Evolutionary conservation across 2,329 filamentous ascomycete genomes (phyloP).

Genomic region (Clonostachys solani): DNA sequence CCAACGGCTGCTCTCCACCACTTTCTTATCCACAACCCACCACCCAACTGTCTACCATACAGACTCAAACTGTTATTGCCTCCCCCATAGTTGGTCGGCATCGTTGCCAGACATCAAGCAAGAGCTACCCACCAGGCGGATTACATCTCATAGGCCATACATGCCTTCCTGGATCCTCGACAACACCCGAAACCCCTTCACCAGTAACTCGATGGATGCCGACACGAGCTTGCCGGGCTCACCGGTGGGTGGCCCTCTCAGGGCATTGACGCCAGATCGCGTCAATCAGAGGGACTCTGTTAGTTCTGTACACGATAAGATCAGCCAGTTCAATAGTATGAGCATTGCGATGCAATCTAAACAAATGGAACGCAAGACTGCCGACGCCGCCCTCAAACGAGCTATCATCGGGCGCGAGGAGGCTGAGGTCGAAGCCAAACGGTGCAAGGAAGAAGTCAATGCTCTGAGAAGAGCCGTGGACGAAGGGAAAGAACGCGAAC

Average conservation of each 20-base stretch:
- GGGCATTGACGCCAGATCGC: constrained; percentile 59
- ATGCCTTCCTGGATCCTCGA: not conserved
- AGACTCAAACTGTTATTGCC: no score
- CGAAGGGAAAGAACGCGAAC: constrained; percentile 62
- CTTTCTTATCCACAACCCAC: not conserved
- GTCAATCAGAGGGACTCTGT: constrained; percentile 49
- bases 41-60: not conserved
- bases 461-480: constrained; percentile 54
- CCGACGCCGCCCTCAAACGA: constrained; percentile 61
- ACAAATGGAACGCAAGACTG: constrained; percentile 59
- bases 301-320: constrained; percentile 61
- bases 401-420: constrained; percentile 67
- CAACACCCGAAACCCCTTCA: not conserved
- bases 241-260: constrained; percentile 49
- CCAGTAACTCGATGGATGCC: constrained; percentile 28
- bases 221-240: constrained; percentile 47
- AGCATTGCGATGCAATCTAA: constrained; percentile 57
- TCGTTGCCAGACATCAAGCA: no score
- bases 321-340: constrained; percentile 69
- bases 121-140: no score
- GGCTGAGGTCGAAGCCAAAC: constrained; percentile 64
- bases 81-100: no score
- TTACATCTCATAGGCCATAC: no score
- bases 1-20: not conserved
- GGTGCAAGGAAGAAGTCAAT: constrained; percentile 56